Base-by-base conservation (phyloP, 257 asterid genomes). In the Petunia axillaris region DNA sequence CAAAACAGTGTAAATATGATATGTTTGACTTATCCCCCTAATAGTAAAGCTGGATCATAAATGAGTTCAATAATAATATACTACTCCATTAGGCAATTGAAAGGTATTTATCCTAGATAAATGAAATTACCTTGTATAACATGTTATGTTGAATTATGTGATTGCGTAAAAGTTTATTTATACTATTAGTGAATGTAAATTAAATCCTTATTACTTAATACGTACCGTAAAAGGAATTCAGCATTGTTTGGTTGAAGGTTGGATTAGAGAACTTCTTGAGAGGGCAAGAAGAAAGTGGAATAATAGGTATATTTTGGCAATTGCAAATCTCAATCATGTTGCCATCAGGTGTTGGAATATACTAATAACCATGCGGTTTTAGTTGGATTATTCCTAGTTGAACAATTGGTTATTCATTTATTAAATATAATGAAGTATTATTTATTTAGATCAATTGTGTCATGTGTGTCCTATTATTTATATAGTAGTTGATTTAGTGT, bases 271-370 rank as follows among this genome's bases (percentile, higher is more conserved):
- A 46, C 1, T 77, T 89, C 16, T 77, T 85, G 14, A 88, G 74
- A 11, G 98, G 95, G 78, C 94, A 91, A 35, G 96, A 74, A 2
- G 97, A 79, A 55, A 94, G 89, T 3, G 98, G 98, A 43, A 94
- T 89, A 40, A 93, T 82, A 0, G 98, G 97, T 1, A 94, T 83
- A 44, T 91, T 90, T 2, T 94, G 97, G 70, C 98, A 94, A 52
- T 94, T 93, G 91, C 98, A 94, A 1, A 94, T 94, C 13, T 94
- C 98, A 77, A 77, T 77, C 80, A 77, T 77, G 4, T 77, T 57
- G 3, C 80, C 80, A 59, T 77, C 80, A 0, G 97, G n/a, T n/a
- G n/a, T n/a, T n/a, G n/a, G n/a, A n/a, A n/a, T n/a, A n/a, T n/a
- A n/a, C n/a, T n/a, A n/a, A n/a, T n/a, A n/a, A n/a, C n/a, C n/a